Conservation (phyloP, 805 yeast genomes). For the Zygotorulaspora sp. region DNA sequence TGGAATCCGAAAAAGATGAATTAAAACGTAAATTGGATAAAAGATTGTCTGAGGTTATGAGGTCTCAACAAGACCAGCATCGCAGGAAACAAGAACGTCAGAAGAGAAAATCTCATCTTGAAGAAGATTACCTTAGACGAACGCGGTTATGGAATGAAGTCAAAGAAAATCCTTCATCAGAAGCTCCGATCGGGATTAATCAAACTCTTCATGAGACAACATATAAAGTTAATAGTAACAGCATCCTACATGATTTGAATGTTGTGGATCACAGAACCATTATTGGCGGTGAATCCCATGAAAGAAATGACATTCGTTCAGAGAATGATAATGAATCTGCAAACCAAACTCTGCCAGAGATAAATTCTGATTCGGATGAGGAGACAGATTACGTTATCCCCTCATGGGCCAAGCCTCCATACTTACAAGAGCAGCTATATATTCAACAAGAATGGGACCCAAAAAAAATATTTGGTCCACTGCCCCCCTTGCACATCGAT, state of each 20-base stretch:
- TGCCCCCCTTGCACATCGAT: slow-evolving; percentile 63
- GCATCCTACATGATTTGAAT: slow-evolving; percentile 24
- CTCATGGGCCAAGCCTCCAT: slow-evolving; percentile 63
- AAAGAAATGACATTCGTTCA: neutral
- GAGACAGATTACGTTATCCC: slow-evolving; percentile 46
- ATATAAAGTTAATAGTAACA: slow-evolving; percentile 8
- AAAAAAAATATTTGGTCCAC: slow-evolving; percentile 65
- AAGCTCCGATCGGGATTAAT: neutral
- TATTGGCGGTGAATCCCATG: slow-evolving; percentile 20
- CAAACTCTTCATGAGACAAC: slow-evolving; percentile 1
- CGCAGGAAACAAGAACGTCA: slow-evolving; percentile 26
- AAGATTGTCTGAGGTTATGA: slow-evolving; percentile 31
- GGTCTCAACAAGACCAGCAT: slow-evolving; percentile 32
- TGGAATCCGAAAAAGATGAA: slow-evolving; percentile 25
- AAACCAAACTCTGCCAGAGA: slow-evolving; percentile 42
- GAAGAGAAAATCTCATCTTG: slow-evolving; percentile 27
- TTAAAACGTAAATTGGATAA: slow-evolving; percentile 30
- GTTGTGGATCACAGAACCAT: slow-evolving; percentile 31
- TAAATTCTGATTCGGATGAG: slow-evolving; percentile 50
- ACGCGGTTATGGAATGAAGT: slow-evolving; percentile 18
- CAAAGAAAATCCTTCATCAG: slow-evolving; percentile 4
- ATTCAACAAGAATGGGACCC: slow-evolving; percentile 58
- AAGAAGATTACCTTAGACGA: slow-evolving; percentile 25
- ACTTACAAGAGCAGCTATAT: slow-evolving; percentile 42
- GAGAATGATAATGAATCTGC: slow-evolving; percentile 7